Evolutionary conservation across 2,329 filamentous ascomycete species (phyloP).

Genomic region (Colletotrichum falcatum): DNA sequence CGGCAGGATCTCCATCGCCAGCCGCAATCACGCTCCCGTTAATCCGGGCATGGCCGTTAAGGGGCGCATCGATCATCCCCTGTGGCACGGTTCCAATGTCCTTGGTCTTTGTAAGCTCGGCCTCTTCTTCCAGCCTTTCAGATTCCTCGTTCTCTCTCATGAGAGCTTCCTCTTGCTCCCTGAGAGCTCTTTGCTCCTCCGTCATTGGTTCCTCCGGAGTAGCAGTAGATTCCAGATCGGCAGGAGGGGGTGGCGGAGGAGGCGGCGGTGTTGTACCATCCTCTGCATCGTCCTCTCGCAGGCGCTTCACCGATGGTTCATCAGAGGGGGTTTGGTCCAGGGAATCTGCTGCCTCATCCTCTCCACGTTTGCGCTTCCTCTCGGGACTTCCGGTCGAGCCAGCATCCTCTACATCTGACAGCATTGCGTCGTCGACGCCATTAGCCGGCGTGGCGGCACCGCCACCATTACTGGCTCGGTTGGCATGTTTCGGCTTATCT

Average conservation of each 20-base stretch:
- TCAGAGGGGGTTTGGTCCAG: constrained; percentile 64
- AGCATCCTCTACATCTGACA: constrained; percentile 59
- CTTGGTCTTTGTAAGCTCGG: constrained; percentile 28
- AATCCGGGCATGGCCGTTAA: constrained; percentile 15
- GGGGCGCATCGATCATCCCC: background rate
- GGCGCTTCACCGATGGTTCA: constrained; percentile 65
- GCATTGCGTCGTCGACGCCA: constrained; percentile 52
- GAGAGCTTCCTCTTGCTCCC: constrained; percentile 63
- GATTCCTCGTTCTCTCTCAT: constrained; percentile 67
- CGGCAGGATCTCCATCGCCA: constrained; percentile 14
- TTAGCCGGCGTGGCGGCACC: constrained; percentile 47
- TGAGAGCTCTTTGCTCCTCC: constrained; percentile 59
- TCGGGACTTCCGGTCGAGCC: constrained; percentile 61
- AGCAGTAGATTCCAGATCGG: constrained; percentile 49
- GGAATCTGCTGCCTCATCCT: constrained; percentile 57
- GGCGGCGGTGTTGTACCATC: constrained; percentile 58
- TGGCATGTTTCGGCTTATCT: constrained; percentile 38
- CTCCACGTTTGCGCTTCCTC: constrained; percentile 74
- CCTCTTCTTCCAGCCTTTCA: constrained; percentile 58
- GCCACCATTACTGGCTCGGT: constrained; percentile 26
- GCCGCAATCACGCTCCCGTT: constrained; percentile 29
- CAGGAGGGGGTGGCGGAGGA: constrained; percentile 57
- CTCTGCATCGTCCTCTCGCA: constrained; percentile 59
- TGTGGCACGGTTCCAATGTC: background rate
- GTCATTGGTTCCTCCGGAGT: constrained; percentile 51